phyloP scores from a whole-genome alignment of 139 green algal species.

The Chlamydomonas urium region DNA sequence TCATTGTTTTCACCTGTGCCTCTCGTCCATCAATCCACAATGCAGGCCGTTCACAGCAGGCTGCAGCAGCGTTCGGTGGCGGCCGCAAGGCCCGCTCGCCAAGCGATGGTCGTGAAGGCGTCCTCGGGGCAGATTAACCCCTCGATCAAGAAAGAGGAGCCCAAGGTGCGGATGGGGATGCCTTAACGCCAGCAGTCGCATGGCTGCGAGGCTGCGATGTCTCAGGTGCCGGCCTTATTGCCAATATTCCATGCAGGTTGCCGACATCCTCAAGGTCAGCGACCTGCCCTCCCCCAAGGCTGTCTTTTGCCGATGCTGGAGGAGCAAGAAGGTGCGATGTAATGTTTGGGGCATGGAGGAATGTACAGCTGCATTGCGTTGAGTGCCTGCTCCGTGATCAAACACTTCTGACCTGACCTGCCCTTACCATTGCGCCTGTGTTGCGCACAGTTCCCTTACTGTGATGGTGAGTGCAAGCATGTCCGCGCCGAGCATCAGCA shows the following conservation, averaged over 20 bases:
- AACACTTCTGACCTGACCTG: not conserved
- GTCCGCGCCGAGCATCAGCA: not conserved
- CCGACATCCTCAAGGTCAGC: constrained; percentile 38
- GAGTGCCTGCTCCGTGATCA: not conserved
- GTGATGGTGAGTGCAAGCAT: constrained; percentile 40
- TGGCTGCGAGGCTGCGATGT: not conserved
- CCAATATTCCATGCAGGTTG: constrained; percentile 21
- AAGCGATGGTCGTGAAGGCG: not conserved
- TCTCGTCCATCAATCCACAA: not conserved
- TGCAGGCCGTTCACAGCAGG: not conserved
- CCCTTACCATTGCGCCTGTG: not conserved
- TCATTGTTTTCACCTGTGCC: not conserved
- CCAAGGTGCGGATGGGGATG: constrained; percentile 32
- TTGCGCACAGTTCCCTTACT: constrained; percentile 60
- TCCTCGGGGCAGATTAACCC: constrained; percentile 40
- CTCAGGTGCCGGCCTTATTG: not conserved
- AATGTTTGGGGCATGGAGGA: not conserved
- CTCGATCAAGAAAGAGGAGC: constrained; percentile 52
- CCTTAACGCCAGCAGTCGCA: not conserved
- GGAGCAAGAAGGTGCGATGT: constrained; percentile 36
- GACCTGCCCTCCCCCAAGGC: constrained; percentile 46
- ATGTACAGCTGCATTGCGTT: not conserved
- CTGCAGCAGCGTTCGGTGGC: too few species aligned
- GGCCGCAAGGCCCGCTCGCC: not conserved
- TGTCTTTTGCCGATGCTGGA: constrained; percentile 70